Percentiles rank a stretch among this genome's conserved stretches.
phyloP scores from a whole-genome alignment of 805 yeast genomes.

The Starmerella vaccinii region DNA sequence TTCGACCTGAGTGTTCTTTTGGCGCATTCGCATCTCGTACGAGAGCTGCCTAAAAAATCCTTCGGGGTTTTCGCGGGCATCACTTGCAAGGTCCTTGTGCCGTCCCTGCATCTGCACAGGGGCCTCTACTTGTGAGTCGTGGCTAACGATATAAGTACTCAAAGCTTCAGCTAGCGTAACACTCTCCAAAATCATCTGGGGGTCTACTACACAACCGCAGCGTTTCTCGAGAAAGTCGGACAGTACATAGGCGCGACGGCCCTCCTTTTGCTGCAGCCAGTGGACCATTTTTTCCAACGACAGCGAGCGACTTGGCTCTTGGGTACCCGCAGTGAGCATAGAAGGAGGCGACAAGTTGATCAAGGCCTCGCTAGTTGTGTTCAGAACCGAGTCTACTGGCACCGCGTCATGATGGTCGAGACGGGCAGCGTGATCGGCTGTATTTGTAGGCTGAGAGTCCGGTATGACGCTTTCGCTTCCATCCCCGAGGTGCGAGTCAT shows the following conservation, averaged over 20 bases:
- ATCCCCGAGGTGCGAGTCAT: not conserved
- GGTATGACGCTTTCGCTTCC: not conserved
- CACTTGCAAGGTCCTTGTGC: not conserved
- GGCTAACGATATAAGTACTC: not conserved
- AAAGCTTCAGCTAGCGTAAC: not conserved
- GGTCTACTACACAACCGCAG: not conserved
- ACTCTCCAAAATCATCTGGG: too few species aligned
- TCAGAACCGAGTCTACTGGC: not conserved
- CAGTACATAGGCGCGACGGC: not conserved
- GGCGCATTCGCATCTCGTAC: not conserved
- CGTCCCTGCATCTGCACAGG: not conserved
- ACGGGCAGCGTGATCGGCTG: not conserved
- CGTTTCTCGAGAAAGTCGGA: not conserved
- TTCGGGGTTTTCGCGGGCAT: not conserved
- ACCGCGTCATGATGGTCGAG: not conserved
- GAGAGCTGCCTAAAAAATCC: not conserved
- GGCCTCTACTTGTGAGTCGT: not conserved
- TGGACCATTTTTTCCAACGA: not conserved
- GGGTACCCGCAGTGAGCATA: not conserved
- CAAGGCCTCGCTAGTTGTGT: not conserved
- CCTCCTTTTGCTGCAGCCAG: not conserved
- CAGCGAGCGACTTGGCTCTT: not conserved
- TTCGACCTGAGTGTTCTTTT: conserved; percentile 2
- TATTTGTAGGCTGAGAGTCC: not conserved
- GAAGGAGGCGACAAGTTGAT: not conserved